phyloP scores from a whole-genome alignment of 345 rosid species.

The Populus tremula region DNA sequence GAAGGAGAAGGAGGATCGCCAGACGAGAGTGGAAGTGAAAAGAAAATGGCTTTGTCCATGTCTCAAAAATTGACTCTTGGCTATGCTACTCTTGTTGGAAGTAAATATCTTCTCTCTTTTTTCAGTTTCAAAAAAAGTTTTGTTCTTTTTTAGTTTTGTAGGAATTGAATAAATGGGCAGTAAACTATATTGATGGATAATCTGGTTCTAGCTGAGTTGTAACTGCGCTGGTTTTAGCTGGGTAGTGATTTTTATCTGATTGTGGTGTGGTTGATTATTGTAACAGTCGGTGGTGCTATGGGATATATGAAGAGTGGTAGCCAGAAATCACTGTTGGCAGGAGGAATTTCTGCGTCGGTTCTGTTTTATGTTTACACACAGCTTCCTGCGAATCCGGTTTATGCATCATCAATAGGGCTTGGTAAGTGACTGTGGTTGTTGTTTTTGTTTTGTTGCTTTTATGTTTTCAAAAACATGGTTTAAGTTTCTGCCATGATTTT shows the following conservation, averaged over 20 bases:
- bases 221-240: too few species aligned
- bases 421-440: conserved; percentile 42
- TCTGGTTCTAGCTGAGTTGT: too few species aligned
- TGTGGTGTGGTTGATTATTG: neutral
- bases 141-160: neutral
- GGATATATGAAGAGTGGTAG: conserved; percentile 86
- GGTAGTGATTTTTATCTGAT: neutral
- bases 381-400: conserved; percentile 71
- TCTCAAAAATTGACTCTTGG: conserved; percentile 64
- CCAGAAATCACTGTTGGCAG: conserved; percentile 74
- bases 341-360: conserved; percentile 67
- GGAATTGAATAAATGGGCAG: too few species aligned
- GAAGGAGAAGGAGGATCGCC: conserved; percentile 32
- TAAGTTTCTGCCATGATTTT: neutral
- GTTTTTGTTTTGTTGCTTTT: neutral
- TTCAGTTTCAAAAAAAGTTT: neutral
- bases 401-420: conserved; percentile 77
- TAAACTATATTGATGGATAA: too few species aligned
- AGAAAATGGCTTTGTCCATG: conserved; percentile 51
- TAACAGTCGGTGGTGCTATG: conserved; percentile 77
- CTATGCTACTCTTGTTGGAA: conserved; percentile 69
- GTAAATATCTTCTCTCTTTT: conserved; percentile 28
- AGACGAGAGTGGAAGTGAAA: conserved; percentile 26
- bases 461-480: neutral
- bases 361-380: conserved; percentile 62